These are phyloP conservation scores for Morella rubra DNA, from an alignment of 306 rosid genomes.

Conservation along the genomic window DNA sequence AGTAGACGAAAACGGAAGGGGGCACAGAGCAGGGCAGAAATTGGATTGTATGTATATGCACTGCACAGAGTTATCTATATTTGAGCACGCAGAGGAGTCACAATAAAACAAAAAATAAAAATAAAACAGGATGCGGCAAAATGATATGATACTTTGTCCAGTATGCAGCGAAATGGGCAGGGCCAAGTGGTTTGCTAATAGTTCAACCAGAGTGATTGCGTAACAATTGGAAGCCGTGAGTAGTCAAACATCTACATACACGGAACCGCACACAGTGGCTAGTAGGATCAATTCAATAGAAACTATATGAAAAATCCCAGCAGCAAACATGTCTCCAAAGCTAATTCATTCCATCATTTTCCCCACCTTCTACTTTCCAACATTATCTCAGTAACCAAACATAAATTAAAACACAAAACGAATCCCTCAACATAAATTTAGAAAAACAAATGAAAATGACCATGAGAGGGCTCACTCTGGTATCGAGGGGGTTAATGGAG, in stretches of 20 bases:
- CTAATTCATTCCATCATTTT: too few relatives aligned
- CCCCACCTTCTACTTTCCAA: too few relatives aligned
- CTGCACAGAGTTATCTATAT: background rate
- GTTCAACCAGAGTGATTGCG: background rate
- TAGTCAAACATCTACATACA: too few relatives aligned
- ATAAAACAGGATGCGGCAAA: background rate
- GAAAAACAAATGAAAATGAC: background rate
- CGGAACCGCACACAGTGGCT: too few relatives aligned
- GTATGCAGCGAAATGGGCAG: background rate
- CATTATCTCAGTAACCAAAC: too few relatives aligned
- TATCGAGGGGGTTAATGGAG: conserved; percentile 80
- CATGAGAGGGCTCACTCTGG: conserved; percentile 52
- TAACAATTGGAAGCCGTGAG: too few relatives aligned
- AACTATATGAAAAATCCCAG: too few relatives aligned
- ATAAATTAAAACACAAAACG: too few relatives aligned
- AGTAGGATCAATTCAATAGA: too few relatives aligned
- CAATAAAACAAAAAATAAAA: background rate
- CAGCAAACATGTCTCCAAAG: too few relatives aligned
- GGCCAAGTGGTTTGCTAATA: background rate
- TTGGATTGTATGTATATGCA: background rate
- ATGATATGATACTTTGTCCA: background rate
- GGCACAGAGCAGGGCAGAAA: background rate
- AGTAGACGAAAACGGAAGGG: background rate
- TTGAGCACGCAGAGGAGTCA: background rate
- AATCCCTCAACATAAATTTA: too few relatives aligned